phyloP scores from a whole-genome alignment of 2,329 filamentous ascomycete species.

The Fusarium sp. region DNA sequence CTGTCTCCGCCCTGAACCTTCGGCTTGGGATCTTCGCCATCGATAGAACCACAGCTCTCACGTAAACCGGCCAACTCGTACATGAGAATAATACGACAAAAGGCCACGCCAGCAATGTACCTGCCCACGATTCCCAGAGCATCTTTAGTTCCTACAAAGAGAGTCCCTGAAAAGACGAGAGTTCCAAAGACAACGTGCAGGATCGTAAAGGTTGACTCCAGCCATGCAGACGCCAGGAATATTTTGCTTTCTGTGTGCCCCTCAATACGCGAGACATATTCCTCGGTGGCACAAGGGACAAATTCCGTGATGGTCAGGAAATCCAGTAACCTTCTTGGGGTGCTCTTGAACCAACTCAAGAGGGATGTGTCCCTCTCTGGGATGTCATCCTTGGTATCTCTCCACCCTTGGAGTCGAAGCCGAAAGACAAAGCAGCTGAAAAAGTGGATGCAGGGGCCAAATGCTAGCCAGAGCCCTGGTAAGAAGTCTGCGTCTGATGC shows the following conservation, averaged over 20 bases:
- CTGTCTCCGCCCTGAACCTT: not conserved
- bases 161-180: conserved; percentile 2
- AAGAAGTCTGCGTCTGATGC: conserved; percentile 6
- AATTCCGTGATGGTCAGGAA: not conserved
- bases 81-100: conserved; percentile 11
- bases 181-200: conserved; percentile 17
- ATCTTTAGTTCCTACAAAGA: conserved; percentile 12
- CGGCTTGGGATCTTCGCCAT: not conserved
- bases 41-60: not conserved
- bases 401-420: conserved; percentile 7
- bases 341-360: not conserved
- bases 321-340: not conserved
- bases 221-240: conserved; percentile 4
- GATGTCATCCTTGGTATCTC: not conserved
- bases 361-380: not conserved
- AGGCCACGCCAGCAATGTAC: conserved; percentile 5
- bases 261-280: not conserved
- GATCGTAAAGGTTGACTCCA: conserved; percentile 8
- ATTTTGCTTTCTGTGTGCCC: not conserved
- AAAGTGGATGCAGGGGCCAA: not conserved
- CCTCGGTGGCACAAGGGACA: not conserved
- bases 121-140: conserved; percentile 9
- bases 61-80: conserved; percentile 13
- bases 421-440: conserved; percentile 2
- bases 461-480: not conserved